These are phyloP conservation scores for Trichophyton schoenleinii DNA, from an alignment of 2,329 filamentous ascomycete species.

Conservation along the genomic window DNA sequence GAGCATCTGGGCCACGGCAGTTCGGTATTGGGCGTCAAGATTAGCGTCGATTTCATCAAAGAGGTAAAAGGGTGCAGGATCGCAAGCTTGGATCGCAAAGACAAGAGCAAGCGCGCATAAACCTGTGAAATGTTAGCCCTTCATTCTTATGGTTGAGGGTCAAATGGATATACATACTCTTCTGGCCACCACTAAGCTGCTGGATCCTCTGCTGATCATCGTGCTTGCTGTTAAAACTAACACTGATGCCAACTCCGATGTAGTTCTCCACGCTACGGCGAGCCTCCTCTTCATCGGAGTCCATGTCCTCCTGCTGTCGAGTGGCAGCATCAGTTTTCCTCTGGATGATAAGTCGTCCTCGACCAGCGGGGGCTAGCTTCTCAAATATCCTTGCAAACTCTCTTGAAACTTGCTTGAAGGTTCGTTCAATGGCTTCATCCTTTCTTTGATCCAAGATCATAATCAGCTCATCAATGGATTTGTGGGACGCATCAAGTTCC, in stretches of 20 bases:
- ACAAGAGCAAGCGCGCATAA: conserved; percentile 93
- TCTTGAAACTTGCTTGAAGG: conserved; percentile 92
- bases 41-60: conserved; percentile 99
- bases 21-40: conserved; percentile 92
- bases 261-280: conserved; percentile 72
- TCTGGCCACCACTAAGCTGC: conserved; percentile 92
- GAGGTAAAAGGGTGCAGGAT: conserved; percentile 95
- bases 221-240: conserved; percentile 97
- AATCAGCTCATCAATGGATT: conserved; percentile 83
- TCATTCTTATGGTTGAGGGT: not conserved
- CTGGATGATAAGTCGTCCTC: conserved; percentile 84
- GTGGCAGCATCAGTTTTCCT: conserved; percentile 64
- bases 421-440: conserved; percentile 94
- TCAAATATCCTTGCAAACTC: conserved; percentile 91
- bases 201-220: conserved; percentile 97
- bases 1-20: conserved; percentile 82
- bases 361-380: conserved; percentile 85
- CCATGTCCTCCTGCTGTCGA: conserved; percentile 51
- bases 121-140: conserved; percentile 38
- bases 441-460: conserved; percentile 87
- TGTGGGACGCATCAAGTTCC: conserved; percentile 76
- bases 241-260: conserved; percentile 87
- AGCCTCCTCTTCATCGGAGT: conserved; percentile 51
- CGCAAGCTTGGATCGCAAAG: conserved; percentile 96
- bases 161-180: conserved; percentile 52